These are phyloP conservation scores for Pestalotiopsis sp. DNA, from an alignment of 2,329 filamentous ascomycete species.

Conservation along the genomic window DNA sequence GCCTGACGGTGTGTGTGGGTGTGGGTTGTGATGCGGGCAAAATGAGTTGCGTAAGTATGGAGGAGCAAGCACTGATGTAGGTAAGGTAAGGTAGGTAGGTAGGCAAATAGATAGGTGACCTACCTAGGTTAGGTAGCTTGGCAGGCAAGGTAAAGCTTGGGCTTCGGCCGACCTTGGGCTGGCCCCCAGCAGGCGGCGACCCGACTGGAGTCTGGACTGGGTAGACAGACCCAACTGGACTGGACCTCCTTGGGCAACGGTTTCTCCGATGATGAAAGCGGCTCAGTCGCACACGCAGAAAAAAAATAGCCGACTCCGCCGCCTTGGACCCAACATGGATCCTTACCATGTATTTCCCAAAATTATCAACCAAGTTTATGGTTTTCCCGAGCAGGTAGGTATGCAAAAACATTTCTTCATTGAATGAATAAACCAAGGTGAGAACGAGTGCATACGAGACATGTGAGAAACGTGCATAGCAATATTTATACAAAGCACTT, in stretches of 20 bases:
- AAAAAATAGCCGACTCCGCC: constrained; percentile 15
- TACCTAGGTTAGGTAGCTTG: neutral
- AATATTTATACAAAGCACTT: no score
- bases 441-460: no score
- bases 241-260: constrained; percentile 17
- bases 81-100: neutral
- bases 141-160: neutral
- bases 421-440: no score
- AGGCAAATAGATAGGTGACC: neutral
- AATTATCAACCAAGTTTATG: neutral
- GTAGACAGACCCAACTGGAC: neutral
- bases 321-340: neutral
- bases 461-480: no score
- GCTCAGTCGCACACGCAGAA: constrained; percentile 21
- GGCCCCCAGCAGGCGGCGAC: neutral
- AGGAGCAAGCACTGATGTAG: neutral
- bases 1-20: neutral
- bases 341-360: neutral
- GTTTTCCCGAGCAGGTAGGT: neutral
- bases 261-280: constrained; percentile 32
- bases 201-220: neutral
- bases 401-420: no score
- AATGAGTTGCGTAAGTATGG: constrained; percentile 1
- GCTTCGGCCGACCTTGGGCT: neutral
- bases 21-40: constrained; percentile 1